Evolutionary conservation across 345 rosid genomes (phyloP).

Genomic region (Combretum micranthum): DNA sequence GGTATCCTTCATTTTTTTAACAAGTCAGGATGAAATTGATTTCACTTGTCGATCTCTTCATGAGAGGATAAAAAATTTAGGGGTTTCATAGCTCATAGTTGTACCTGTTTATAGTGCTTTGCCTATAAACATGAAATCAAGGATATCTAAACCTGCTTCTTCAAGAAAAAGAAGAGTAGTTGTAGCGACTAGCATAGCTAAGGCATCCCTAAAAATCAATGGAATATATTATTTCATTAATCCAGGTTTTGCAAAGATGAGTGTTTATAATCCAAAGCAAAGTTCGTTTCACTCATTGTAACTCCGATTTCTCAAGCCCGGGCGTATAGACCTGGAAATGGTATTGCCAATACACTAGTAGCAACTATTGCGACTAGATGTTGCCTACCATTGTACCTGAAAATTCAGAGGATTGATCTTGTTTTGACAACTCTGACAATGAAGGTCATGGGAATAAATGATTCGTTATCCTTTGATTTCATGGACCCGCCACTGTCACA

Average conservation of each 20-base stretch:
- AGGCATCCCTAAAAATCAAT: conserved; percentile 72
- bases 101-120: conserved; percentile 81
- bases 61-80: conserved; percentile 66
- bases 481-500: conserved; percentile 74
- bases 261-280: conserved; percentile 72
- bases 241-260: conserved; percentile 80
- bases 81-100: conserved; percentile 75
- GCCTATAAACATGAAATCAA: conserved; percentile 84
- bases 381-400: conserved; percentile 75
- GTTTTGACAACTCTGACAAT: conserved; percentile 52
- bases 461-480: conserved; percentile 61
- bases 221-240: conserved; percentile 78
- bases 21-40: conserved; percentile 83
- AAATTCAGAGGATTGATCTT: conserved; percentile 87
- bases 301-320: conserved; percentile 91
- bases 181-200: conserved; percentile 81
- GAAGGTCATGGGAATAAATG: conserved; percentile 97
- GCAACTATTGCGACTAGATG: conserved; percentile 71
- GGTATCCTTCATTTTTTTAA: conserved; percentile 70
- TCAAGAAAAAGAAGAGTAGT: conserved; percentile 78
- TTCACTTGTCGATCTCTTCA: conserved; percentile 66
- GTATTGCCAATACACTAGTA: conserved; percentile 67
- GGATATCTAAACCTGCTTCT: conserved; percentile 75
- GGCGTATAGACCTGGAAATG: conserved; percentile 92
- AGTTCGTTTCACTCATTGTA: conserved; percentile 62